Evolutionary conservation across 2,329 filamentous ascomycete genomes (phyloP).

Genomic region (Cladosporium sp.): DNA sequence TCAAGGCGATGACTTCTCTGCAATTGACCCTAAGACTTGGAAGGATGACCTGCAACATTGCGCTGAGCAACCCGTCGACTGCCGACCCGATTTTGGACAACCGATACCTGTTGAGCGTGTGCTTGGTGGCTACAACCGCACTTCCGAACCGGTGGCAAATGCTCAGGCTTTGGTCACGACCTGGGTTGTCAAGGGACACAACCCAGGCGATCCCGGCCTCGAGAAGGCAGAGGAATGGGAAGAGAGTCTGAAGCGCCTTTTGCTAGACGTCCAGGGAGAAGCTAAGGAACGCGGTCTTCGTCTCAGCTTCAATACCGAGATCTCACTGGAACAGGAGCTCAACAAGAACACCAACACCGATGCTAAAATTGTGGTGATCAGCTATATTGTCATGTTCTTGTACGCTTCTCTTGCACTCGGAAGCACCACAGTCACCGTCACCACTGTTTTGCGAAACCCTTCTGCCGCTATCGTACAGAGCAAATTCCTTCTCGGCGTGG

Average conservation of each 20-base stretch:
- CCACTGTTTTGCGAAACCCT: conserved; percentile 75
- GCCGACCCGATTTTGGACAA: conserved; percentile 82
- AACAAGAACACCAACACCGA: conserved; percentile 99
- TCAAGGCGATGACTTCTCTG: conserved; percentile 43
- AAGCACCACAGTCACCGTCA: conserved; percentile 74
- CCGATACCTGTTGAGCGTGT: conserved; percentile 82
- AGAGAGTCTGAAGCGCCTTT: conserved; percentile 64
- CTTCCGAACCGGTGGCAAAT: conserved; percentile 56
- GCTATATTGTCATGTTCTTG: conserved; percentile 98
- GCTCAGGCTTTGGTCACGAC: conserved; percentile 80
- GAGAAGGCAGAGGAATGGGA: conserved; percentile 85
- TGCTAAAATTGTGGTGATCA: conserved; percentile 92
- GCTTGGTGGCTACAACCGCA: conserved; percentile 70
- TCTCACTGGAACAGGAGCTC: conserved; percentile 88
- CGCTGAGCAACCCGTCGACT: conserved; percentile 63
- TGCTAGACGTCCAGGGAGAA: conserved; percentile 75
- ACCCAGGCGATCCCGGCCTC: conserved; percentile 66
- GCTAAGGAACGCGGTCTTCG: conserved; percentile 72
- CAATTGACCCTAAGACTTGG: conserved; percentile 63
- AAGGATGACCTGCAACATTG: conserved; percentile 66
- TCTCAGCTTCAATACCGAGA: conserved; percentile 91
- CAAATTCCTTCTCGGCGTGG: conserved; percentile 92
- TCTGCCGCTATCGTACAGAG: conserved; percentile 84
- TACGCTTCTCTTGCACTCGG: conserved; percentile 92
- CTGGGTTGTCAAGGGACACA: conserved; percentile 88